phyloP scores from a whole-genome alignment of 306 rosid species.

The Acacia acuminata region DNA sequence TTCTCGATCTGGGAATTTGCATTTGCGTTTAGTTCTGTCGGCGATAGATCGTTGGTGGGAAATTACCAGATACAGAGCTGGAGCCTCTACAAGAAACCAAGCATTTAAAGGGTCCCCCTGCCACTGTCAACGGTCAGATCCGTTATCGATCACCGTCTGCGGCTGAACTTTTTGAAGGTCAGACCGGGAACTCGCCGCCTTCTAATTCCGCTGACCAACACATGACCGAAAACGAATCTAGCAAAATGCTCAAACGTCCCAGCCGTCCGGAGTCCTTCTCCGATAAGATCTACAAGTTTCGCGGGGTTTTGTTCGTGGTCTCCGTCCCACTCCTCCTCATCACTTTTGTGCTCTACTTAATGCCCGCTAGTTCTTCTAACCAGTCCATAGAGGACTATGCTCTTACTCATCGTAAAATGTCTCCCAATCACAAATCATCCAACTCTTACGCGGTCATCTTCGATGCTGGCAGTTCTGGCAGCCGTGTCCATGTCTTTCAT shows the following conservation, averaged over 20 bases:
- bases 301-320: constrained; percentile 67
- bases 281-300: constrained; percentile 75
- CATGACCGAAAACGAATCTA: constrained; percentile 43
- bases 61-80: constrained; percentile 58
- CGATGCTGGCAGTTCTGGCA: constrained; percentile 99
- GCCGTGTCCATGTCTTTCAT: constrained; percentile 93
- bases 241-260: constrained; percentile 88
- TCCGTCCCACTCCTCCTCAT: constrained; percentile 74
- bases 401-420: constrained; percentile 55
- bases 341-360: constrained; percentile 59
- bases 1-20: constrained; percentile 22
- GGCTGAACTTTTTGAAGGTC: constrained; percentile 76
- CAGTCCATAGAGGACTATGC: constrained; percentile 44
- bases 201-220: constrained; percentile 56
- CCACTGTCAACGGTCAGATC: constrained; percentile 88
- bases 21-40: background rate
- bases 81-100: constrained; percentile 81
- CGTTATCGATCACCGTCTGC: constrained; percentile 96
- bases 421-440: constrained; percentile 46
- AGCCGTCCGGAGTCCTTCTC: constrained; percentile 65
- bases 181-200: constrained; percentile 56
- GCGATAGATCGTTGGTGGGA: background rate
- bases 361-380: constrained; percentile 53
- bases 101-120: constrained; percentile 71
- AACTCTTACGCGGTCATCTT: constrained; percentile 76